Conservation (phyloP, 306 rosid genomes). For the Pterocarpus macrocarpus region DNA sequence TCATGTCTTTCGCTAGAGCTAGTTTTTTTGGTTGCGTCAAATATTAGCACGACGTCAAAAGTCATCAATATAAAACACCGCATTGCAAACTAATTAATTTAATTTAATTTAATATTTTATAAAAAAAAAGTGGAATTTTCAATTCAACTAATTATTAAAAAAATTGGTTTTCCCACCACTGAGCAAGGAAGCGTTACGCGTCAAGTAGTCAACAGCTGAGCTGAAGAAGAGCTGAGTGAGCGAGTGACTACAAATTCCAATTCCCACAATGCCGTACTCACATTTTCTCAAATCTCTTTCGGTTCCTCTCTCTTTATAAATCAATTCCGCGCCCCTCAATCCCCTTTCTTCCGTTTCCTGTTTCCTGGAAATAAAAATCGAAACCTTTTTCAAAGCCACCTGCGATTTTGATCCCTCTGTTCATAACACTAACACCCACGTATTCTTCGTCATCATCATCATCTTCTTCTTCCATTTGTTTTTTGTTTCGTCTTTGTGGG, state of each 20-base stretch:
- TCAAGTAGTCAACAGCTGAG: background rate
- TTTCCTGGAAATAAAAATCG: conserved; percentile 12
- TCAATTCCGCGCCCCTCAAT: conserved; percentile 33
- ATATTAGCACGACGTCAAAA: too few relatives aligned
- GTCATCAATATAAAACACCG: background rate
- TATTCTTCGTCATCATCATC: background rate
- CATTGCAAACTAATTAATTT: background rate
- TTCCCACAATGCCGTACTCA: conserved; percentile 15
- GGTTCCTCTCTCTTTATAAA: background rate
- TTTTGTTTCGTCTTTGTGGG: too few relatives aligned
- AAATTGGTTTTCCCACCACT: conserved; percentile 28
- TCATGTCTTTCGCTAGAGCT: too few relatives aligned
- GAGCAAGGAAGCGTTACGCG: conserved; percentile 22
- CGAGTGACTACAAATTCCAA: conserved; percentile 16
- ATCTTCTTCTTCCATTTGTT: background rate
- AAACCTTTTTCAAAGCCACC: conserved; percentile 17
- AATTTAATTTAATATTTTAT: too few relatives aligned
- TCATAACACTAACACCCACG: background rate
- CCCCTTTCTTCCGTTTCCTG: conserved; percentile 10
- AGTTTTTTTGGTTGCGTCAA: too few relatives aligned
- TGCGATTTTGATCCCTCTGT: conserved; percentile 31
- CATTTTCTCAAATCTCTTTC: background rate
- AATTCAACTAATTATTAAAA: conserved; percentile 7
- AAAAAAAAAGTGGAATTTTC: background rate
- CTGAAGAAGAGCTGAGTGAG: background rate